Conservation (phyloP, 2,329 filamentous ascomycete species). For the Penicillium sp. region DNA sequence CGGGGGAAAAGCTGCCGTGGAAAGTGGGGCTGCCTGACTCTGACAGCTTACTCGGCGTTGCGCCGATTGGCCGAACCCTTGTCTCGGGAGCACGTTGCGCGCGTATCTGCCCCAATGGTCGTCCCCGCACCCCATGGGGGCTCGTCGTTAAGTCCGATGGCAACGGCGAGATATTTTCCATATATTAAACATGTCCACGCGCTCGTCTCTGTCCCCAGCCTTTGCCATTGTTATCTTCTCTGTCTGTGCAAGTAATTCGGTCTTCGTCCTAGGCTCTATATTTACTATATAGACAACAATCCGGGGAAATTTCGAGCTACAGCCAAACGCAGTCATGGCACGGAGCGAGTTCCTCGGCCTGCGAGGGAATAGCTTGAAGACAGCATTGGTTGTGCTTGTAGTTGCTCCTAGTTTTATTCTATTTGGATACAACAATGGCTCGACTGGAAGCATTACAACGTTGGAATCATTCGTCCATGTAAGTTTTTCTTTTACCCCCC, state of each 20-base stretch:
- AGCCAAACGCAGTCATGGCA: neutral
- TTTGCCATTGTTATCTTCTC: neutral
- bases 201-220: neutral
- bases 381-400: constrained; percentile 63
- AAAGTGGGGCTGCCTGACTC: neutral
- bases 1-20: neutral
- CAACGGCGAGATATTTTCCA: neutral
- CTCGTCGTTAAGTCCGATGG: neutral
- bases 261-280: too few relatives aligned
- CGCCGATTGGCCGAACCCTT: neutral
- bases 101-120: too few relatives aligned
- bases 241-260: neutral
- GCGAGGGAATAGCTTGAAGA: constrained; percentile 61
- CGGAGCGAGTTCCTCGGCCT: constrained; percentile 58
- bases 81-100: neutral
- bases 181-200: neutral
- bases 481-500: neutral
- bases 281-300: neutral
- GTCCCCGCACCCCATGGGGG: constrained; percentile 1
- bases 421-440: constrained; percentile 11
- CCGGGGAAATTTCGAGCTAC: neutral
- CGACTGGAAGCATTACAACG: constrained; percentile 5
- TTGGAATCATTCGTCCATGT: constrained; percentile 9
- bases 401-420: constrained; percentile 9
- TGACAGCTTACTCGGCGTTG: neutral